Conservation (phyloP, 2,329 filamentous ascomycete species). For the Colletotrichum karsti region DNA sequence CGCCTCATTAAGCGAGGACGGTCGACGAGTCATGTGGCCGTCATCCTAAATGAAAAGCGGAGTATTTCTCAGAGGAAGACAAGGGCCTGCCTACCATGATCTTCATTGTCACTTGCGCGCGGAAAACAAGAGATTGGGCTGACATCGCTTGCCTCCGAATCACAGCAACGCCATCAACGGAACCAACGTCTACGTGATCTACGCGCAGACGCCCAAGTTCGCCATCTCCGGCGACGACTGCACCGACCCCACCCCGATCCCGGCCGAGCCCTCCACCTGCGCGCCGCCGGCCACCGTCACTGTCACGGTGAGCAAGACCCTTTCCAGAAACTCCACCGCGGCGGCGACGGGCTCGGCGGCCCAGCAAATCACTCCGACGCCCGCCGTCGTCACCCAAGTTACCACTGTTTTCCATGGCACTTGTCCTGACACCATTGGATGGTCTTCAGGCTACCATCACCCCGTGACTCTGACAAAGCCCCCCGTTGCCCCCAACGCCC, state of each 20-base stretch:
- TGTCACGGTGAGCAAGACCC: slow-evolving; percentile 32
- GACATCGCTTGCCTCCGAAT: neutral
- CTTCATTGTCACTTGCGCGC: neutral
- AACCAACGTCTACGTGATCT: slow-evolving; percentile 53
- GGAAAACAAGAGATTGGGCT: neutral
- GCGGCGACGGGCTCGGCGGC: slow-evolving; percentile 27
- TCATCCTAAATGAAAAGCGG: slow-evolving; percentile 9
- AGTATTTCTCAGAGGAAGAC: neutral
- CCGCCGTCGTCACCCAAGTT: slow-evolving; percentile 3
- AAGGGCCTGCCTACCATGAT: neutral
- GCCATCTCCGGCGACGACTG: slow-evolving; percentile 41
- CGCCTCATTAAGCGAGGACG: neutral
- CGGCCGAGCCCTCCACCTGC: slow-evolving; percentile 34
- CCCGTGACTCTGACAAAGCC: slow-evolving; percentile 25
- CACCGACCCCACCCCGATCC: slow-evolving; percentile 32
- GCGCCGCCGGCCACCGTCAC: slow-evolving; percentile 35
- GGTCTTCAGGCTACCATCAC: slow-evolving; percentile 25
- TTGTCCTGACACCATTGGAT: slow-evolving; percentile 29
- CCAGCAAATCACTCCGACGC: slow-evolving; percentile 11
- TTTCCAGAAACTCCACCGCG: slow-evolving; percentile 26
- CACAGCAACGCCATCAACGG: slow-evolving; percentile 51
- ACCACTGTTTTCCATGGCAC: slow-evolving; percentile 17
- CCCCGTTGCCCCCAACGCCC: slow-evolving; percentile 3
- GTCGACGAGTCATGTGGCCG: neutral
- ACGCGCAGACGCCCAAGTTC: slow-evolving; percentile 50